A percentile compares a stretch with the other conserved stretches of the same genome.
Conservation (phyloP, 148 eudicot genomes). For the Selenicereus undatus region DNA sequence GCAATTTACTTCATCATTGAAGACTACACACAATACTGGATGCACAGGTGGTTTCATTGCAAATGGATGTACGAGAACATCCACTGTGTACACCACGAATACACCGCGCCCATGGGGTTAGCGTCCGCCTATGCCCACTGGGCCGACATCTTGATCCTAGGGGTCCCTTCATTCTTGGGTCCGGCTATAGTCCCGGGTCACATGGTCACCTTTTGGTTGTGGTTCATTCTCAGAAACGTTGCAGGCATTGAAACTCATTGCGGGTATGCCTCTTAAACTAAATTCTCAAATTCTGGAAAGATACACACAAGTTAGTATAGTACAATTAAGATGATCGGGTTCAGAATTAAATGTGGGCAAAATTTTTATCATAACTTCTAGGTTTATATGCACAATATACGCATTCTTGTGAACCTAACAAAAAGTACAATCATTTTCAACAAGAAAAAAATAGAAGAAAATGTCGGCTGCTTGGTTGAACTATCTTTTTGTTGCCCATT, state of each 20-base stretch:
- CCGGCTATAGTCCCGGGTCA: constrained; percentile 89
- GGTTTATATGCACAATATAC: no score
- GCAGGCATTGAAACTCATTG: constrained; percentile 96
- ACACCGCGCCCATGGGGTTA: constrained; percentile 73
- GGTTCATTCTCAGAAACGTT: constrained; percentile 89
- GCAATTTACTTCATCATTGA: constrained; percentile 68
- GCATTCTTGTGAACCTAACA: no score
- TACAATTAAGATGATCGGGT: no score
- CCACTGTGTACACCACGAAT: constrained; percentile 90
- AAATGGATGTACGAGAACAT: constrained; percentile 90
- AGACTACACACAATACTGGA: constrained; percentile 84
- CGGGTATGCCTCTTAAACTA: no score
- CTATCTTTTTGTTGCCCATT: no score
- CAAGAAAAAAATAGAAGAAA: no score
- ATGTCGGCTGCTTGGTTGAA: no score
- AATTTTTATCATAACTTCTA: no score
- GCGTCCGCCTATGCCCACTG: constrained; percentile 94
- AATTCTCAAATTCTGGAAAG: no score
- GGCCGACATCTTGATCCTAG: constrained; percentile 85
- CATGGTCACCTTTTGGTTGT: constrained; percentile 87
- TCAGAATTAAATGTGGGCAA: no score
- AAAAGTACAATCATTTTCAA: no score
- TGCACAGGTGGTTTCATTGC: constrained; percentile 72
- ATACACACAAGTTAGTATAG: no score
- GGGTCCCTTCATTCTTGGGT: constrained; percentile 81